Conservation (phyloP, 2,329 filamentous ascomycete species). For the Scopulariopsis brevicaulis region DNA sequence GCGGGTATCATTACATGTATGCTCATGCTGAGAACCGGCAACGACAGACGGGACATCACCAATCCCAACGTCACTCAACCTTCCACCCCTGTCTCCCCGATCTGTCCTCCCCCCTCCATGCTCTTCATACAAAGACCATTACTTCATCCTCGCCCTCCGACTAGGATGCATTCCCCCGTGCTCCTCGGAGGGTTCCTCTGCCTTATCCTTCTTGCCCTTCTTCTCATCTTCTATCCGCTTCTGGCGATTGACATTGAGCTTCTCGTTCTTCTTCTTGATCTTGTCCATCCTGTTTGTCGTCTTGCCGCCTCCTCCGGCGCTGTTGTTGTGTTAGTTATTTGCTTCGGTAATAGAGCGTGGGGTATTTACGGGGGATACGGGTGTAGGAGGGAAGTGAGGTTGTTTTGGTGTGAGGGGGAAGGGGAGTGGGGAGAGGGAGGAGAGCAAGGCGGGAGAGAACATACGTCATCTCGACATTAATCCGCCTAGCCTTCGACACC, state of each 20-base stretch:
- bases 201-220: conserved; percentile 26
- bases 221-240: conserved; percentile 34
- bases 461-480: conserved; percentile 87
- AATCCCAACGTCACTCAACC: background rate
- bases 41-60: background rate
- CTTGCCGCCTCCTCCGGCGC: conserved; percentile 78
- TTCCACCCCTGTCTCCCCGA: background rate
- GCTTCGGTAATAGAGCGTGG: background rate
- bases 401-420: conserved; percentile 4
- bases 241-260: conserved; percentile 57
- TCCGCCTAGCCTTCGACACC: conserved; percentile 50
- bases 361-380: background rate
- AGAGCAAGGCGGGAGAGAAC: too few species aligned
- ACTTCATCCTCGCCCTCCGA: conserved; percentile 23
- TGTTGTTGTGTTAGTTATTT: conserved; percentile 16
- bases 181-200: conserved; percentile 13
- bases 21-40: background rate
- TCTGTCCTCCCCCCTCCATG: too few species aligned
- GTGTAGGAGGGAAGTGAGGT: background rate
- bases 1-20: background rate
- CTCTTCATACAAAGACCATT: background rate
- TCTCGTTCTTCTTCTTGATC: conserved; percentile 76
- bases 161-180: conserved; percentile 36
- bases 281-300: conserved; percentile 60
- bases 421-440: background rate